Evolutionary conservation across 441 rosid genomes (phyloP).

Genomic region (Isatis lusitanica): DNA sequence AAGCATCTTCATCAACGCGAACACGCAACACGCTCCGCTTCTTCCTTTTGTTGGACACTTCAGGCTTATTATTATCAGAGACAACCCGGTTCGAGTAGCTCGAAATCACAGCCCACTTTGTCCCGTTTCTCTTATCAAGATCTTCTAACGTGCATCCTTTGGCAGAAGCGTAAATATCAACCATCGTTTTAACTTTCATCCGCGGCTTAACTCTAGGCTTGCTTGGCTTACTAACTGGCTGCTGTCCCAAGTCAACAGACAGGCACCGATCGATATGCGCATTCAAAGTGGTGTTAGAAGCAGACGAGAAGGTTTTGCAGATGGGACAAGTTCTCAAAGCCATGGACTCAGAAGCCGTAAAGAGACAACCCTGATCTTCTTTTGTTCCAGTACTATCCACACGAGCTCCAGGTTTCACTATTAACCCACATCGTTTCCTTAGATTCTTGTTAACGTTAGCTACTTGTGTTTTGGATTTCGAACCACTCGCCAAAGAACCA

Average conservation of each 20-base stretch:
- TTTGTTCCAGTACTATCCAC: constrained; percentile 55
- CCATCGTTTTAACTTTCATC: constrained; percentile 67
- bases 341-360: constrained; percentile 70
- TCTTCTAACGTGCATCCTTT: constrained; percentile 78
- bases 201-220: constrained; percentile 73
- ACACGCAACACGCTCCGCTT: constrained; percentile 40
- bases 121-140: constrained; percentile 87
- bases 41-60: constrained; percentile 45
- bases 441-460: constrained; percentile 32
- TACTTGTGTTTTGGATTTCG: constrained; percentile 23
- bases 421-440: constrained; percentile 71
- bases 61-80: constrained; percentile 44
- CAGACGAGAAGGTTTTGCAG: constrained; percentile 91
- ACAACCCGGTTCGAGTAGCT: constrained; percentile 48
- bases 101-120: constrained; percentile 65
- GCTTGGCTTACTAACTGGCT: constrained; percentile 54
- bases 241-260: constrained; percentile 62
- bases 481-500: neutral
- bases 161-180: constrained; percentile 73
- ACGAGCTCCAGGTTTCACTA: constrained; percentile 68
- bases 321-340: constrained; percentile 95
- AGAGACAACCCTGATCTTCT: constrained; percentile 59
- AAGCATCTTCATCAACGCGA: constrained; percentile 47
- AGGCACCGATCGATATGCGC: constrained; percentile 99
- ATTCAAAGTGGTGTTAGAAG: constrained; percentile 95